Evolutionary conservation across 2,329 filamentous ascomycete genomes (phyloP).

Genomic region (Phialophora chinensis): DNA sequence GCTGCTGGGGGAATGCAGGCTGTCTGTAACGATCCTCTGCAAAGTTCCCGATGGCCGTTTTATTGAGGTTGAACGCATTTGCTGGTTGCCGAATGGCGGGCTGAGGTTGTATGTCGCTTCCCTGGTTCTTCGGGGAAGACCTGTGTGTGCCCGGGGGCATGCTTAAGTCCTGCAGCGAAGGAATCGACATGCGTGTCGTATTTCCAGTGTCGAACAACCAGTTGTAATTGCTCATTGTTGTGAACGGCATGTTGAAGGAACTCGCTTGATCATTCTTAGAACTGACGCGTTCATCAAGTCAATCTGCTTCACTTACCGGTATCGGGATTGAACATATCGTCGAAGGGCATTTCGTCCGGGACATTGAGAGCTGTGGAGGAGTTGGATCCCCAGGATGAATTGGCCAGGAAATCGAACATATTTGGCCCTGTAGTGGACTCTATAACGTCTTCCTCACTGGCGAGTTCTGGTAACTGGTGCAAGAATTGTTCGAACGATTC

Average conservation of each 20-base stretch:
- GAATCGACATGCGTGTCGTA: no score
- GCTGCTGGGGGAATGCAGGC: no score
- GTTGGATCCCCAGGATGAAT: background rate
- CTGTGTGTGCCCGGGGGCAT: no score
- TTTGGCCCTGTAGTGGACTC: background rate
- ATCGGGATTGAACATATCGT: background rate
- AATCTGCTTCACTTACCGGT: background rate
- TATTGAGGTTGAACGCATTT: no score
- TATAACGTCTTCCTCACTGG: background rate
- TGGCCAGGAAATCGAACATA: slow-evolving; percentile 2
- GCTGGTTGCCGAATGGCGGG: no score
- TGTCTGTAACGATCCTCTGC: no score
- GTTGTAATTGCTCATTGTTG: background rate
- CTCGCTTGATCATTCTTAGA: background rate
- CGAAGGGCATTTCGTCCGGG: background rate
- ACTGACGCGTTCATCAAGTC: background rate
- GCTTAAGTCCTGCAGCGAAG: no score
- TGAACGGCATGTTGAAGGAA: slow-evolving; percentile 2
- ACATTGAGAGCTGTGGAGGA: background rate
- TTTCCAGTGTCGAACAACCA: background rate
- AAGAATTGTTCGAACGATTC: background rate
- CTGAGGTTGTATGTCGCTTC: no score
- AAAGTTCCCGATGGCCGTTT: no score
- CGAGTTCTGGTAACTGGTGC: background rate
- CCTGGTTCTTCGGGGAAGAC: no score